A percentile compares a stretch with the other conserved stretches of the same genome.
Evolutionary conservation across 208 protist genomes (phyloP).

Genomic region (Naegleria fowleri): DNA sequence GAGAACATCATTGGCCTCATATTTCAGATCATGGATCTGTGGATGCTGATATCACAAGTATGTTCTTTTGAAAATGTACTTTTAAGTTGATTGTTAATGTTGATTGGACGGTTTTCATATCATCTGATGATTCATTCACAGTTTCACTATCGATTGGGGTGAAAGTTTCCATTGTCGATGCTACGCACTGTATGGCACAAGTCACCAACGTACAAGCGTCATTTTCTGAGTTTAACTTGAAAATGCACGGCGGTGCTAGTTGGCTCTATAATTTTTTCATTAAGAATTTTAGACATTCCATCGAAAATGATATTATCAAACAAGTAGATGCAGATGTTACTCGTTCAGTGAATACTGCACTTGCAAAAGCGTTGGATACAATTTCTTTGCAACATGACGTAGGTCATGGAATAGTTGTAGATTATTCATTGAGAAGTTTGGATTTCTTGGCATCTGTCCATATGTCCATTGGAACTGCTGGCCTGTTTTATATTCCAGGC

Average conservation of each 20-base stretch:
- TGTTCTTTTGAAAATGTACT: background rate
- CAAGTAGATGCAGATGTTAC: background rate
- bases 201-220: background rate
- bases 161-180: background rate
- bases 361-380: background rate
- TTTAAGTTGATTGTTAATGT: too few relatives aligned
- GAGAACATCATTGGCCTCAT: background rate
- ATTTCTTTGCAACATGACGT: background rate
- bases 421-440: background rate
- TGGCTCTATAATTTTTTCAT: slow-evolving; percentile 7
- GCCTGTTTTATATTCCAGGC: background rate
- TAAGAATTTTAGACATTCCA: background rate
- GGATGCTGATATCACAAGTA: background rate
- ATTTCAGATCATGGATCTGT: background rate
- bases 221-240: background rate
- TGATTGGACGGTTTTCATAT: too few relatives aligned
- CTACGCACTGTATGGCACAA: background rate
- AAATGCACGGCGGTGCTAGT: background rate
- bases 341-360: background rate
- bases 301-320: background rate
- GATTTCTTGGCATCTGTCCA: background rate
- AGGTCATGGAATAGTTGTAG: background rate
- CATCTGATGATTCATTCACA: too few relatives aligned
- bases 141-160: background rate
- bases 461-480: background rate